Evolutionary conservation across 2,329 filamentous ascomycete genomes (phyloP), one percentile per base, ranked within the genome.

Genomic region (Pseudogymnoascus sp.): DNA sequence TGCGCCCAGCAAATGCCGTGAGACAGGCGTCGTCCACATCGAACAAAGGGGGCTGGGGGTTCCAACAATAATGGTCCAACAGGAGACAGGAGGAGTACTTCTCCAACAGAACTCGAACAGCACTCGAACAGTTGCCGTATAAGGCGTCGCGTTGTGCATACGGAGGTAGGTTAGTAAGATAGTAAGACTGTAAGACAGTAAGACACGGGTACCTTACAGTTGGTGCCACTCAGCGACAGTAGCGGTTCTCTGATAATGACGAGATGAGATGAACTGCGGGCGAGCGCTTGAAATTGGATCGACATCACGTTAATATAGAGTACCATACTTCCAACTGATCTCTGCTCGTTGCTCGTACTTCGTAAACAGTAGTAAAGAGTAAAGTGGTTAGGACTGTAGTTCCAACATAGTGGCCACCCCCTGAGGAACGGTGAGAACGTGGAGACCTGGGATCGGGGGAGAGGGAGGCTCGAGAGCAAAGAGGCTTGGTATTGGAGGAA

Each of bases 71-170:
- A 34, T 34, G 31, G 8, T 34, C 31, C 31, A 34, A 34, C 10
- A 10, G 29, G 8, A 31, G 29, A 31, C 29, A 21, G 3, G 21
- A 21, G 29, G 29, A 34, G 31, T 34, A 34, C 11, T 34, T 34
- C 31, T 23, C 45, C 21, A 51, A 51, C 45, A 26, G 7, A 11
- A 45, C 42, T 47, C 45, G 45, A 54, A 54, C 47, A 54, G n/a
- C 47, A 57, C 51, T 57, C 51, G 51, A 57, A 57, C 51, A 57
- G 51, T 57, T 36, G 12, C 51, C 51, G 29, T 16, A 21, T 57
- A 57, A 36, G 26, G 40, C 18, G 37, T 16, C 37, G 37, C 14
- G 14, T 14, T 8, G 31, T 34, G 2, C 31, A 34, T 34, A 12
- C 4, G 10, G 31, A 39, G 37, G 37, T n/a, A 39, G 37, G 37